Base-by-base conservation (phyloP, 129 eudicot species). In the Escallonia herrerae region DNA sequence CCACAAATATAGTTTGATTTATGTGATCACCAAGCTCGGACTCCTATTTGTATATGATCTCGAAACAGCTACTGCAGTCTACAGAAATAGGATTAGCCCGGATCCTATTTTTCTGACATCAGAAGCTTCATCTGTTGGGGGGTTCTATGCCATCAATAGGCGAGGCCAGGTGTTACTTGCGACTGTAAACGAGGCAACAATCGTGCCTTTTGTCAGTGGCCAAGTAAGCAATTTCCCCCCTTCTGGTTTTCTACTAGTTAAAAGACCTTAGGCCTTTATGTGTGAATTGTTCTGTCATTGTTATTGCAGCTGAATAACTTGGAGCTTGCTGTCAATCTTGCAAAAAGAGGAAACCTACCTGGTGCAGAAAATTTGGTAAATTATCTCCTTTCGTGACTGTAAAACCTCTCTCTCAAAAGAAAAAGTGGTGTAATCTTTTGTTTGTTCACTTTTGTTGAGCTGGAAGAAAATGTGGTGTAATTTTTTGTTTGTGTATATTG, bases 241-340 rank as follows among this genome's bases (percentile, higher is more conserved):
- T 22, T 22, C 1, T 22, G 33, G 33, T 22, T 22, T 22, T 22
- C 33, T 22, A 22, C 33, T 22, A 22, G 33, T 22, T 22, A 22
- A 22, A 22, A 22, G 33, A 22, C 33, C 33, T 22, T 22, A 22
- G 33, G 1, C 33, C 33, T n/a, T 62, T 33, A 9, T 48, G 6
- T 55, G 3, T 7, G 43, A 46, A 44, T 40, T 11, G 38, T 49
- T 53, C 15, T 69, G 62, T 13, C 15, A 12, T 56, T 1, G 13
- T 64, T n/a, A 48, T 46, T 67, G 68, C 95, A 94, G 99, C 75
- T 89, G 58, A 94, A 94, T 76, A 94, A 94, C 77, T 79, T 94
- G 81, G 99, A 94, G 78, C 99, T 94, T 82, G 99, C 99, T 78
- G 99, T 94, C 55, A 94, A 82, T 84, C 99, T 94, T 72, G 99